phyloP scores from a whole-genome alignment of 208 protist species.

The Trypanosoma mega region DNA sequence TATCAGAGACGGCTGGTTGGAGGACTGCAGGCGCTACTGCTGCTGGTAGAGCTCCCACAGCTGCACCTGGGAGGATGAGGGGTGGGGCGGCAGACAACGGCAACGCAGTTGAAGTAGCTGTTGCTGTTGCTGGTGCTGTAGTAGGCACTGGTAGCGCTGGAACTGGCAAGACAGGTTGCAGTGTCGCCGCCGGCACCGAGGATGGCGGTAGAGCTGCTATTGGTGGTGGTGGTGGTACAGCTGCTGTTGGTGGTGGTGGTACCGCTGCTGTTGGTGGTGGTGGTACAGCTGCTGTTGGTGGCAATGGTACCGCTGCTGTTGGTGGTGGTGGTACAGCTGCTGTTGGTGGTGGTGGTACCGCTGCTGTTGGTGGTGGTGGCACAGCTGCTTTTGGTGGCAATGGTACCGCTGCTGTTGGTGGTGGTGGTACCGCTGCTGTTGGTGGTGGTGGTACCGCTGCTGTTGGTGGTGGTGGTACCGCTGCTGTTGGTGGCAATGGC shows the following conservation, averaged over 20 bases:
- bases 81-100: not conserved
- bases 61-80: not conserved
- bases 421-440: slow-evolving; percentile 9
- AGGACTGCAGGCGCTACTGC: not conserved
- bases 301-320: slow-evolving; percentile 3
- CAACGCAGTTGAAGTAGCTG: slow-evolving; percentile 21
- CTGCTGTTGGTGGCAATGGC: not conserved
- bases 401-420: slow-evolving; percentile 3
- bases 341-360: slow-evolving; percentile 9
- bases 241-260: slow-evolving; percentile 20
- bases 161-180: slow-evolving; percentile 5
- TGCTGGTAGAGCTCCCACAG: not conserved
- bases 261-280: slow-evolving; percentile 15
- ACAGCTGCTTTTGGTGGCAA: slow-evolving; percentile 12
- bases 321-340: slow-evolving; percentile 30
- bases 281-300: slow-evolving; percentile 11
- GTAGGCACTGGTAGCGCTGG: slow-evolving; percentile 6
- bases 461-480: slow-evolving; percentile 16
- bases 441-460: slow-evolving; percentile 21
- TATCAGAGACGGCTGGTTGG: slow-evolving; percentile 33
- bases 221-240: slow-evolving; percentile 15
- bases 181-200: slow-evolving; percentile 13
- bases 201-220: slow-evolving; percentile 16
- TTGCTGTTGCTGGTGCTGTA: slow-evolving; percentile 16
- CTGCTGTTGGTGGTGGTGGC: slow-evolving; percentile 17